Conservation (phyloP, 2,329 filamentous ascomycete genomes). For the Xylaria sp. region DNA sequence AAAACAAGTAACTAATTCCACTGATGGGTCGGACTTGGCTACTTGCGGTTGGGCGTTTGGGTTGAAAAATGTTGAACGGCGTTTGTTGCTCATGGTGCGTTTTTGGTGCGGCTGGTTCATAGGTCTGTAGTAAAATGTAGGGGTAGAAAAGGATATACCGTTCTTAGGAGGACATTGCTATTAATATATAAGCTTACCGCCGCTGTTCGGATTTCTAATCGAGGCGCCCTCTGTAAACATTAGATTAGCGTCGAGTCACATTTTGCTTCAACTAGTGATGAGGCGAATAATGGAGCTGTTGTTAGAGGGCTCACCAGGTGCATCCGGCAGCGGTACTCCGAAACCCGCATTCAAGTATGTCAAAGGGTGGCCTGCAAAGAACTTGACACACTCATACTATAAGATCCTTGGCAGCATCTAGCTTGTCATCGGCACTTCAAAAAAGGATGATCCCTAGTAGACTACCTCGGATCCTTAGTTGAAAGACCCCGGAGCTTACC, state of each 20-base stretch:
- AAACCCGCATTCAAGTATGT: background rate
- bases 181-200: background rate
- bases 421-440: too few relatives aligned
- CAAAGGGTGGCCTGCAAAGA: background rate
- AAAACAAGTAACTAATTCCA: conserved; percentile 52
- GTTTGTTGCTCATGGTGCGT: conserved; percentile 8
- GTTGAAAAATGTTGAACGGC: conserved; percentile 11
- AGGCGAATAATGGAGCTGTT: conserved; percentile 10
- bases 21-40: background rate
- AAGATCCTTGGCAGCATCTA: background rate
- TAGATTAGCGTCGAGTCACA: background rate
- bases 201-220: background rate
- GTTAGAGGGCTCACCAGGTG: background rate
- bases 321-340: background rate
- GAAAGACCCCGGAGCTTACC: background rate
- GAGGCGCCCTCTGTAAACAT: conserved; percentile 1
- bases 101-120: background rate
- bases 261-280: background rate
- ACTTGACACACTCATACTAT: too few relatives aligned
- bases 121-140: background rate
- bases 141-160: background rate
- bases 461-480: background rate
- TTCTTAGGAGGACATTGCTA: background rate
- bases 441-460: background rate
- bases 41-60: background rate